Conservation (phyloP, 106 monocot species). For the Hemerocallis citrina region DNA sequence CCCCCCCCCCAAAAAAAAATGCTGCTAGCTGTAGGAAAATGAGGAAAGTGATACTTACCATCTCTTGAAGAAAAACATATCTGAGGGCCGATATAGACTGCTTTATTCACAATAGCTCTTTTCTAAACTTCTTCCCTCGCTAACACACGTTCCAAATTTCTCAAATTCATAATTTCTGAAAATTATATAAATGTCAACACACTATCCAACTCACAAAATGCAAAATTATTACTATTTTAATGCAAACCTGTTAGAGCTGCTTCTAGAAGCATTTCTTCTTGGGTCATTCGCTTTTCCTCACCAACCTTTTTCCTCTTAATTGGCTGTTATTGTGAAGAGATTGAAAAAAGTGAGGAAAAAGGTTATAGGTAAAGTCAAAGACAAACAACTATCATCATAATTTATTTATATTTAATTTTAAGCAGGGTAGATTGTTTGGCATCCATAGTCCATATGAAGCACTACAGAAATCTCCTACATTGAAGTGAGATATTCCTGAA, state of each 20-base stretch:
- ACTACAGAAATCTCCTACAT: background rate
- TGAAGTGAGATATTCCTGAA: background rate
- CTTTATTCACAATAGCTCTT: slow-evolving; percentile 81
- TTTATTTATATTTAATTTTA: too few species aligned
- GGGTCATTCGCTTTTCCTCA: slow-evolving; percentile 95
- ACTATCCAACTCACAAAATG: background rate
- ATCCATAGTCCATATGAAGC: too few species aligned
- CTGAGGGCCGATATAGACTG: slow-evolving; percentile 75
- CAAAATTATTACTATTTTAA: background rate
- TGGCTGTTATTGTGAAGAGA: slow-evolving; percentile 35
- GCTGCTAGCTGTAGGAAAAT: background rate
- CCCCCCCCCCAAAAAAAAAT: too few species aligned
- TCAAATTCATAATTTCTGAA: slow-evolving; percentile 95
- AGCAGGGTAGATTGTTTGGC: too few species aligned
- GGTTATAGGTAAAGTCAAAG: background rate
- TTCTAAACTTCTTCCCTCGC: slow-evolving; percentile 99
- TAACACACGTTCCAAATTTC: slow-evolving; percentile 89
- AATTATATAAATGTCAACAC: slow-evolving; percentile 3
- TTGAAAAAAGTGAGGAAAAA: background rate
- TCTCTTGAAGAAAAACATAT: slow-evolving; percentile 71
- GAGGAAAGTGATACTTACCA: slow-evolving; percentile 28
- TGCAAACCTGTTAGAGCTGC: slow-evolving; percentile 86
- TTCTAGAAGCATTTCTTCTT: slow-evolving; percentile 99
- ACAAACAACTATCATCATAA: background rate
- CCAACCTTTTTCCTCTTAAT: slow-evolving; percentile 96